A percentile compares a stretch with the other conserved stretches of the same genome.
phyloP scores from a whole-genome alignment of 2,329 filamentous ascomycete genomes.

The Hypoxylon sp. region DNA sequence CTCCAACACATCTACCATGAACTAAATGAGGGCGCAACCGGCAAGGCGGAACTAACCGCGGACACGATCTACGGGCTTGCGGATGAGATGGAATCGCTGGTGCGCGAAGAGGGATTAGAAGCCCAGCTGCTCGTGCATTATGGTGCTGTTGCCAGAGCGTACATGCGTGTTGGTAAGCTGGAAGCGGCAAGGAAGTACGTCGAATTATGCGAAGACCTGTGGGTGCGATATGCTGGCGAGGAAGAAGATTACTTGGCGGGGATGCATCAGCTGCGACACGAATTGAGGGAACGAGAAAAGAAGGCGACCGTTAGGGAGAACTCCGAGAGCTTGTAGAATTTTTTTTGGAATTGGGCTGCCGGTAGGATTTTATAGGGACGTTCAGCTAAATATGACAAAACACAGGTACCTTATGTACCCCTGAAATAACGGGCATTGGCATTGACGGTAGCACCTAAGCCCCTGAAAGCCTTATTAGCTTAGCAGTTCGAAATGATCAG shows the following conservation, averaged over 20 bases:
- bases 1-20: conserved; percentile 37
- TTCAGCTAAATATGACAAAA: too few species aligned
- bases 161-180: conserved; percentile 31
- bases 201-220: conserved; percentile 35
- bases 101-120: conserved; percentile 33
- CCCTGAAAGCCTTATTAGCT: not conserved
- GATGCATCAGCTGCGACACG: conserved; percentile 37
- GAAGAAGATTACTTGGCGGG: conserved; percentile 38
- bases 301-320: conserved; percentile 7
- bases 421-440: not conserved
- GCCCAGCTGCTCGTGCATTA: conserved; percentile 39
- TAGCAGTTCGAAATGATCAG: not conserved
- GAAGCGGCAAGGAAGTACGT: conserved; percentile 35
- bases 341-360: too few species aligned
- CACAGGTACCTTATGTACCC: too few species aligned
- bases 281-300: conserved; percentile 32
- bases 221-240: conserved; percentile 37
- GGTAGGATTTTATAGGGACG: too few species aligned
- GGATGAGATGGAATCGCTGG: conserved; percentile 32
- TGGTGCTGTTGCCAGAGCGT: conserved; percentile 36
- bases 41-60: conserved; percentile 23
- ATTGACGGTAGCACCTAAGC: not conserved
- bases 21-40: conserved; percentile 27
- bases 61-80: conserved; percentile 10
- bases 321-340: not conserved